Evolutionary conservation across 768 basidiomycete species (phyloP), one percentile per base, ranked within the genome.

Genomic region (Collybiopsis luxurians): DNA sequence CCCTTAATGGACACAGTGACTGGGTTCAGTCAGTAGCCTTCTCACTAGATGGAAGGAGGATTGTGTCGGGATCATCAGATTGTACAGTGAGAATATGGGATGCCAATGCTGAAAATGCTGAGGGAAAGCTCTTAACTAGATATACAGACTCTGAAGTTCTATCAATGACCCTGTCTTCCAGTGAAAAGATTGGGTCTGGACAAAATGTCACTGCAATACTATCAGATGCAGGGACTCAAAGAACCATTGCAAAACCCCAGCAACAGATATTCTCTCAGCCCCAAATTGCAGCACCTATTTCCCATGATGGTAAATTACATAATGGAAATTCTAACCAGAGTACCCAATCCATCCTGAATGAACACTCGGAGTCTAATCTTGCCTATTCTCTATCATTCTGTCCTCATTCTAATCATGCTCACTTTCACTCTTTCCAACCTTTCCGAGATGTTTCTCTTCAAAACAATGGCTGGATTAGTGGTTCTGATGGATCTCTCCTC

Each of bases 111-210:
- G 17, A 17, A 17, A 38, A 38, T 9, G 17, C 17, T 7, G 36
- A 9, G 36, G 36, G 36, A 38, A 38, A 38, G 7, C 36, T 17
- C 17, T 9, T 38, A 38, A 38, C 9, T 9, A 17, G 36, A 17
- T 17, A 38, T 17, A 38, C 36, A 9, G 9, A 45, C 34, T 51
- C 44, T n/a, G 57, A 67, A 21, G 59, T 13, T 13, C 52, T 75
- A 4, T 66, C 81, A 23, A 73, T 76, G 31, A 80, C 80, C 66
- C 78, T 80, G 61, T 79, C 79, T 0, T 66, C 69, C 21, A 79
- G 81, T 21, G 77, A 77, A 61, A 74, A 69, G 61, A 21, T 45
- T 45, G 43, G 9, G 9, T 45, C 23, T 45, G 43, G 43, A 7
- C 19, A 7, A 9, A 45, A 7, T 6, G 43, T 9, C 23, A 7